Evolutionary conservation across 2,329 filamentous ascomycete species (phyloP), one percentile per base, ranked within the genome.

Genomic region (Elsinoe arachidis): DNA sequence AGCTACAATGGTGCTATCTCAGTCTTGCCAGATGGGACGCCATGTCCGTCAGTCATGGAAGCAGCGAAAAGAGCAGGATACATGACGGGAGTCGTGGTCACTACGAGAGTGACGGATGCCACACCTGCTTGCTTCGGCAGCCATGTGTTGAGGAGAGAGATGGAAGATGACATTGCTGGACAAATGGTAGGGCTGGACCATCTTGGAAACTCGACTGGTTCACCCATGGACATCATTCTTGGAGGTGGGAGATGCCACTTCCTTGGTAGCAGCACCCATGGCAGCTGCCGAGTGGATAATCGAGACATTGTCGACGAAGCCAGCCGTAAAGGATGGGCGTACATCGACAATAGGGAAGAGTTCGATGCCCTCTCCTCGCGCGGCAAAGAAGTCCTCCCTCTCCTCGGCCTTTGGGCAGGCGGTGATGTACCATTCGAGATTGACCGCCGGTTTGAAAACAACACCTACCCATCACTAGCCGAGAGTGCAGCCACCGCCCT

Each of bases 1-100:
- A 95, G 86, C 70, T 99, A 99, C 76, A 99, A 99, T 68, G 90
- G 90, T 49, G 93, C 93, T 63, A 97, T 99, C 64, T 88, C 90
- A 9, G 87, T 95, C 56, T 78, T 95, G 14, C 91, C 91, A 0
- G 86, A 95, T 71, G 83, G 87, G 63, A 83, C 83, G 30, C 90
- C 93, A 3, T 99, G 93, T 70, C 93, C 92, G 6, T 96, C 91
- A 15, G 90, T 87, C 38, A 81, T 99, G 55, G 93, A 99, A 75
- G 93, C 93, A 2, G 93, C 93, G 37, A 95, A 96, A 74, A 82
- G 84, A 64, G 87, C 88, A 7, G 93, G 93, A 12, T 97, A 96
- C 56, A 86, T 84, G 73, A 99, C 93, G 2, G 93, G 93, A 0
- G 73, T 99, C 62, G 93, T 97, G 1, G 93, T 96, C 30, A 99